Conservation (phyloP, 768 basidiomycete species). For the Termitomyces sp. region DNA sequence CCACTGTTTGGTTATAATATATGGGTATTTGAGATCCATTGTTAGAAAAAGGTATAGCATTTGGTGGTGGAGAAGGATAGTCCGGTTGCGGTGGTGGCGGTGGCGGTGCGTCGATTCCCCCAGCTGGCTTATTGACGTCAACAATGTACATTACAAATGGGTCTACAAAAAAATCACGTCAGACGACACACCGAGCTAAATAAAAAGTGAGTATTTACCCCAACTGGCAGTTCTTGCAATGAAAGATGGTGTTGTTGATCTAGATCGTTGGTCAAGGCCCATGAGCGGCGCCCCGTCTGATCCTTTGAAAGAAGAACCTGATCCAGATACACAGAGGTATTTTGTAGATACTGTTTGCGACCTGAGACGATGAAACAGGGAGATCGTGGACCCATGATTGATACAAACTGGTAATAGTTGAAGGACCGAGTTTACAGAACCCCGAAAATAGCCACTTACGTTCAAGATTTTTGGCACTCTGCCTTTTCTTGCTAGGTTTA, state of each 20-base stretch:
- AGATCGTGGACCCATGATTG: constrained; percentile 92
- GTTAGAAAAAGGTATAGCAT: constrained; percentile 80
- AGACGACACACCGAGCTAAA: constrained; percentile 2
- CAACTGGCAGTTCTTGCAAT: constrained; percentile 87
- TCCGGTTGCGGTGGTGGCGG: constrained; percentile 82
- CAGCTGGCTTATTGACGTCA: constrained; percentile 80
- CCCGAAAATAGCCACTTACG: constrained; percentile 44
- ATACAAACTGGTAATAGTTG: constrained; percentile 64
- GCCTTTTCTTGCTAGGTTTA: constrained; percentile 96
- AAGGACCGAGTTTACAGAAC: constrained; percentile 6
- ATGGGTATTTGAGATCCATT: constrained; percentile 85
- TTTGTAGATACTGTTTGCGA: constrained; percentile 96
- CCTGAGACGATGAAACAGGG: constrained; percentile 91
- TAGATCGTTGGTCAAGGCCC: constrained; percentile 69
- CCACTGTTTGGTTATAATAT: constrained; percentile 95
- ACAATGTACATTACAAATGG: constrained; percentile 98
- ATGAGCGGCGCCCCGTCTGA: constrained; percentile 86
- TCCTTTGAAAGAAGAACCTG: constrained; percentile 86
- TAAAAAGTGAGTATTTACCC: constrained; percentile 44
- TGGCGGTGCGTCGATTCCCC: constrained; percentile 70
- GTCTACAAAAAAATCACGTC: constrained; percentile 36
- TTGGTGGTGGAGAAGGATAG: constrained; percentile 88
- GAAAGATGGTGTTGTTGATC: constrained; percentile 76
- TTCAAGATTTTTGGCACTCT: constrained; percentile 89
- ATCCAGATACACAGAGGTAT: constrained; percentile 93